Evolutionary conservation across 768 basidiomycete species (phyloP).

Genomic region (Gelatoporia subvermispora): DNA sequence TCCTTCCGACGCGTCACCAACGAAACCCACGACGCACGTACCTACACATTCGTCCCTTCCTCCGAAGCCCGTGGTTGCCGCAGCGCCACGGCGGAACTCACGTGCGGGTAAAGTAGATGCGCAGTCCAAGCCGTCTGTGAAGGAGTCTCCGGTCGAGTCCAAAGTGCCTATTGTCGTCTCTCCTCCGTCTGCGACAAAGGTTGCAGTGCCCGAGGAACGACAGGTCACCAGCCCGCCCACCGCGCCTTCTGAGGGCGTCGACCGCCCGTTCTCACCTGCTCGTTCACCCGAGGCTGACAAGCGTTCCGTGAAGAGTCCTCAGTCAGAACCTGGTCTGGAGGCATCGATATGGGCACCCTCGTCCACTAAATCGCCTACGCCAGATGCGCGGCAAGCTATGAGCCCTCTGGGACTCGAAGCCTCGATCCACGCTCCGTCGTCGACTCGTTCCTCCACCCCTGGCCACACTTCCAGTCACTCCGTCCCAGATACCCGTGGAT

Average conservation of each 20-base stretch:
- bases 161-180: no score
- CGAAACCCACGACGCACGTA: conserved; percentile 2
- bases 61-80: conserved; percentile 35
- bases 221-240: conserved; percentile 2
- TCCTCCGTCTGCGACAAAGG: no score
- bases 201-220: not conserved
- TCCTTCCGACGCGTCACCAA: not conserved
- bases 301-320: not conserved
- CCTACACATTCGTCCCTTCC: conserved; percentile 44
- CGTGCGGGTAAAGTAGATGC: conserved; percentile 11
- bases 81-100: conserved; percentile 10
- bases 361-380: no score
- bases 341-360: no score
- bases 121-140: conserved; percentile 4
- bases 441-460: conserved; percentile 35
- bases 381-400: no score
- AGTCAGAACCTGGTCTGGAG: not conserved
- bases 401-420: conserved; percentile 33
- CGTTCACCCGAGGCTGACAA: not conserved
- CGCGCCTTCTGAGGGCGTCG: not conserved
- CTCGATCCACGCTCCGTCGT: conserved; percentile 54
- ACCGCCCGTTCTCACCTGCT: not conserved
- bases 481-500: conserved; percentile 24
- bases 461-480: conserved; percentile 29
- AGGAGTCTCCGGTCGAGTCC: not conserved